Evolutionary conservation across 2,329 filamentous ascomycete genomes (phyloP), one percentile per base, ranked within the genome.

Genomic region (Byssochlamys sp.): DNA sequence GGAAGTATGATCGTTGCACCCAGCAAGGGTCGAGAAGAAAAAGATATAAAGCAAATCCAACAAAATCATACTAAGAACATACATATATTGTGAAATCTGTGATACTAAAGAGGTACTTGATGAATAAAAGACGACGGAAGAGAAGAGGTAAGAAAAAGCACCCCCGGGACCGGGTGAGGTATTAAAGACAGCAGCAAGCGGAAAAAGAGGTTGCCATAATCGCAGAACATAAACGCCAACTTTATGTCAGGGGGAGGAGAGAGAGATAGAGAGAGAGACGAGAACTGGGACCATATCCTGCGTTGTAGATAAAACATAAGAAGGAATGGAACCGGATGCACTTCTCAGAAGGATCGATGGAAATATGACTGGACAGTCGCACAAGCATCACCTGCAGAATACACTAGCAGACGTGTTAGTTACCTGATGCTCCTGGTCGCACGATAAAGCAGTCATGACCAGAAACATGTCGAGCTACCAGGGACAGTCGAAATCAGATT

Each of bases 401-500:
- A 45, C 14, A 45, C 39, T 24, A 51, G 49, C 49, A 28, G 49
- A 51, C 49, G 25, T 51, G 49, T 51, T 45, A 14, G 49, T 26
- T 51, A 26, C 24, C 24, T 7, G 24, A 51, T 28, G 24, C 49
- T 19, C 10, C 49, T 4, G 49, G 24, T 24, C 26, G 12, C 49
- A n/a, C 12, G 24, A 12, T 25, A 51, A 26, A 51, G 49, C 49
- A 51, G 49, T 51, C 49, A 27, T 14, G 27, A 26, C 49, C 49
- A 51, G 27, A 51, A 51, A 14, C 27, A 10, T 9, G 27, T 27
- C 10, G 49, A 51, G 14, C 49, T 51, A 62, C 52, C 58, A 55
- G 51, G 58, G 54, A 57, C 45, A 56, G 54, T 52, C 53, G 49
- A 51, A 51, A 26, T 51, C 27, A 26, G 10, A 26, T 51, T 51